Conservation (phyloP, 75 land plant genomes). For the Isoetes taiwanensis region DNA sequence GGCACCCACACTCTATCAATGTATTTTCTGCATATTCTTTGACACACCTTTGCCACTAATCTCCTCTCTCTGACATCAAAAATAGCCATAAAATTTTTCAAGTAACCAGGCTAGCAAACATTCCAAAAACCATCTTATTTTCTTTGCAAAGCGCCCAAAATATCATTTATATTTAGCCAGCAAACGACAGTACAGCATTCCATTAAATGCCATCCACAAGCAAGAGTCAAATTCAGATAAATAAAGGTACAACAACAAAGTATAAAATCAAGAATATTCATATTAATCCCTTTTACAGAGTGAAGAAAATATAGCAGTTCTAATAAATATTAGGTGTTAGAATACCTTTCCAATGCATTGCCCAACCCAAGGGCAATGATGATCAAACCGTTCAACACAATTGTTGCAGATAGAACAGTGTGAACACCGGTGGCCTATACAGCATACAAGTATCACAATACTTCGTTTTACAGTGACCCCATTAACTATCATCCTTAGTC, state of each 20-base stretch:
- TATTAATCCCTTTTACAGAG: neutral
- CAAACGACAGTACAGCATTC: neutral
- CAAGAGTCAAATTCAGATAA: constrained; percentile 8
- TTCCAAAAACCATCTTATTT: too few relatives aligned
- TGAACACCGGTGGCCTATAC: constrained; percentile 71
- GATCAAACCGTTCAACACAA: constrained; percentile 83
- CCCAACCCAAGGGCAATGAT: constrained; percentile 92
- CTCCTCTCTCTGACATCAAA: too few relatives aligned
- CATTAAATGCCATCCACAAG: neutral
- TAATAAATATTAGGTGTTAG: neutral
- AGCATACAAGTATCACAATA: constrained; percentile 73
- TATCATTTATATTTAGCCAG: neutral
- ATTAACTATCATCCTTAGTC: constrained; percentile 49
- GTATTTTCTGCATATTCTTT: too few relatives aligned
- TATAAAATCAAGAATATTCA: neutral
- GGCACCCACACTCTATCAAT: too few relatives aligned
- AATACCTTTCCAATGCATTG: constrained; percentile 73
- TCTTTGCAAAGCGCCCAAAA: neutral
- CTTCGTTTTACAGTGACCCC: constrained; percentile 46
- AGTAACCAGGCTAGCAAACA: too few relatives aligned
- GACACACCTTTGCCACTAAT: too few relatives aligned
- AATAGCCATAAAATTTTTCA: too few relatives aligned
- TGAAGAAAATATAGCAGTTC: neutral
- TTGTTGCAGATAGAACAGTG: constrained; percentile 86
- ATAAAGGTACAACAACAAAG: too few relatives aligned